Evolutionary conservation across 495 filamentous ascomycete species (phyloP), one percentile per base, ranked within the genome.

Genomic region (Bombardia bombarda): DNA sequence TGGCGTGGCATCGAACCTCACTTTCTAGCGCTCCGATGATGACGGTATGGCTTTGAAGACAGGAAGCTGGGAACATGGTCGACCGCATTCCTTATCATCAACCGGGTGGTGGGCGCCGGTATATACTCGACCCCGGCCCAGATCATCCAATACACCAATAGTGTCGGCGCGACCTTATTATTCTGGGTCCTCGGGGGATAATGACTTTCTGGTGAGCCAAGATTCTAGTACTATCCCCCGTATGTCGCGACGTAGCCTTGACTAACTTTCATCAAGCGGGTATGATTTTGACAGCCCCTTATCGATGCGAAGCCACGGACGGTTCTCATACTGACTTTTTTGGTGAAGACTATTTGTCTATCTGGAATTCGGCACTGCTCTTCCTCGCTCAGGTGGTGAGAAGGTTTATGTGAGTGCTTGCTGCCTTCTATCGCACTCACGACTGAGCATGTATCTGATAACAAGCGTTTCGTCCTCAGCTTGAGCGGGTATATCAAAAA

Each of bases 61-160:
- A 43, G 61, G 31, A 64, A 64, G 28, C 40, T 64, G 31, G 61
- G 61, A 23, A 50, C 46, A 14, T 52, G 51, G 56, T 64, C 61
- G 32, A 62, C 61, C 2, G 48, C 59, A 0, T 58, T 64, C 24
- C 52, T 64, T 1, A 62, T 64, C 40, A 49, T 64, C 38, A 64
- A 64, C 42, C 60, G 56, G 4, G 50, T 62, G 30, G 41, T 61
- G 14, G 58, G 58, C 1, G 32, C 58, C 4, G 59, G 59, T 4
- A 60, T 62, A n/a, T 60, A 47, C 38, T 55, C 48, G 1, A 58
- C 53, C 20, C 56, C 56, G 3, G 46, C 57, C 7, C 33, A 30
- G 21, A 58, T 61, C 32, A 52, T 61, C 14, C 44, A 38, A 3
- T 49, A 38, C 25, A 52, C 55, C 3, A 43, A 57, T n/a, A 61